Base-by-base conservation (phyloP, 371 early-diverging fungal genomes). In the Mortierella sp. region DNA sequence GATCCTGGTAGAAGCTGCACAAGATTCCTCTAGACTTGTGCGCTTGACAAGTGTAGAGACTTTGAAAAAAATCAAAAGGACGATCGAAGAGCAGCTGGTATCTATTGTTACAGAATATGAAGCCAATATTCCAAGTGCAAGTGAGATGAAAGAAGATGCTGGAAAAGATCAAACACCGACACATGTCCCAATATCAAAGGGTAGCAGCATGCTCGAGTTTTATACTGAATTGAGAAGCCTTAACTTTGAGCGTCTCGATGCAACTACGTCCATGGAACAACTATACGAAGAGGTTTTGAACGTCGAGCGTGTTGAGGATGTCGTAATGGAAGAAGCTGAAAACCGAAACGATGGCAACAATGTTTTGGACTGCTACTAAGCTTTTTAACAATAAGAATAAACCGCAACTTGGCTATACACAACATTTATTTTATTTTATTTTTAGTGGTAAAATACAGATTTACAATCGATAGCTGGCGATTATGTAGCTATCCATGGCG, bases 1-100 rank as follows among this genome's bases (percentile, higher is more conserved):
- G 61, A 70, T 88, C 43, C 62, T 90, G n/a, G 64, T 86, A 1
- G 87, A 87, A n/a, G 87, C 89, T 3, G 58, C 81, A 3, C 71
- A 40, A 13, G 81, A 80, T 32, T 66, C 75, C 3, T 74, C 81
- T 2, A 61, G 81, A 26, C 15, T 80, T 40, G 75, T 75, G 45
- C 71, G 81, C 6, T 17, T 64, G 42, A 51, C 68, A 19, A 71
- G 75, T 45, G 75, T 80, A 17, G 81, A 74, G 63, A 68, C 67
- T 26, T 55, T 80, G 42, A 80, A 75, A 32, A 67, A 43, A 54
- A 80, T 80, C 47, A 75, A 80, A 49, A 40, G 34, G 19, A 64
- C 71, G 9, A 64, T 80, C 28, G 74, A 79, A 22, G 29, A 69
- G 31, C 63, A 68, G 9, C 13, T 70, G 19, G 57, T 29, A 26